Evolutionary conservation across 768 basidiomycete species (phyloP), one percentile per base, ranked within the genome.

Genomic region (Leccinum obscurum): DNA sequence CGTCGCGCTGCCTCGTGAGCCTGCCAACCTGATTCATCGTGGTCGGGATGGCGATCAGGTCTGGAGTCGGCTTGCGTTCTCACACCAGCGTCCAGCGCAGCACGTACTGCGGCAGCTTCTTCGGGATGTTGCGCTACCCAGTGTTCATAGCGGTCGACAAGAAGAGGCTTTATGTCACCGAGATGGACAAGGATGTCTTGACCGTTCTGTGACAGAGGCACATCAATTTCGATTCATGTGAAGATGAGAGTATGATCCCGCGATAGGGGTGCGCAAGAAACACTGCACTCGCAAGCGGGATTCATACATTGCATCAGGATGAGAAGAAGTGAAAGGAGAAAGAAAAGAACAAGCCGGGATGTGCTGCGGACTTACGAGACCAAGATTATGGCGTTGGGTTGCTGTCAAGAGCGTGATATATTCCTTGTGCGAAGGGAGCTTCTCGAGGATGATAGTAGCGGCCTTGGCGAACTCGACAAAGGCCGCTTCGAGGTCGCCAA

Each of bases 381-480:
- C 82, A 17, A 93, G 80, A 72, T 90, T 90, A 54, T 83, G 76
- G 55, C 86, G 80, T 67, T 93, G 91, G 11, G 79, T 76, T 6
- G 75, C 56, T 50, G 71, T 86, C 65, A 93, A 72, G 50, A 85
- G 71, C 1, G 76, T 76, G 35, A 80, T 66, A 69, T 88, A 93
- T 49, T 90, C 86, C 56, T 80, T 77, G 75, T 93, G 92, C 1
- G 77, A 75, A 0, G 91, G 91, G n/a, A 93, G 76, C 64, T 83
- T 87, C 76, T 93, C 90, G 11, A 91, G 81, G 6, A 92, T 88
- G 59, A 93, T 76, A 1, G 88, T 90, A 0, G 90, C 90, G 9
- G 90, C 88, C 61, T 80, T 84, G 3, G 90, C 90, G 54, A 83
- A 84, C 62, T 85, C 80, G 17, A 92, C 78, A 71, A 92, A 93